A percentile compares a stretch with the other conserved stretches of the same genome.
phyloP scores from a whole-genome alignment of 345 rosid genomes.

The Eucalyptus urophylla region DNA sequence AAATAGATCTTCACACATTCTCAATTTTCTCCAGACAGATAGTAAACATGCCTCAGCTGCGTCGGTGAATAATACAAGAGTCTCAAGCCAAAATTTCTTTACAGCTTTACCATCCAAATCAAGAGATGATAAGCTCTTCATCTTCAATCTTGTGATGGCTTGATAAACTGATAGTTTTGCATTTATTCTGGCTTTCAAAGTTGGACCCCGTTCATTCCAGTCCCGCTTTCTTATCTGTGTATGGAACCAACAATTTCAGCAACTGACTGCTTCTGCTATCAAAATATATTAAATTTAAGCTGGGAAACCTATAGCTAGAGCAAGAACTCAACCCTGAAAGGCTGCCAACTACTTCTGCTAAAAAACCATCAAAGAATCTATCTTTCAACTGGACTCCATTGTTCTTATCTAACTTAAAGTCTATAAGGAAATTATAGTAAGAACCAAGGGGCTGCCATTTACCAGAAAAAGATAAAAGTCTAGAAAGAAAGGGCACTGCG shows the following conservation, averaged over 20 bases:
- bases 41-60: constrained; percentile 91
- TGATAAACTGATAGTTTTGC: constrained; percentile 80
- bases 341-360: neutral
- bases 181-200: constrained; percentile 68
- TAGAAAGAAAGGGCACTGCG: neutral
- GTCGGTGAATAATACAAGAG: constrained; percentile 69
- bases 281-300: neutral
- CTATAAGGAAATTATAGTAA: neutral
- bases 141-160: constrained; percentile 72
- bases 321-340: neutral
- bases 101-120: constrained; percentile 81
- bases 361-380: neutral
- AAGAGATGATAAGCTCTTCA: constrained; percentile 60
- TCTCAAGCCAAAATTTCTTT: constrained; percentile 84
- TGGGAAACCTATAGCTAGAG: neutral
- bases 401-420: neutral
- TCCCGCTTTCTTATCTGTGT: constrained; percentile 88
- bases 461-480: neutral
- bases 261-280: neutral
- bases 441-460: neutral
- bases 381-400: neutral
- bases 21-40: constrained; percentile 91
- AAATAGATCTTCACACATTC: constrained; percentile 83
- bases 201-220: constrained; percentile 82
- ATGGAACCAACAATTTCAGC: neutral